phyloP scores from a whole-genome alignment of 352 stramenopile genomes.

The Globisporangium cederbergense region DNA sequence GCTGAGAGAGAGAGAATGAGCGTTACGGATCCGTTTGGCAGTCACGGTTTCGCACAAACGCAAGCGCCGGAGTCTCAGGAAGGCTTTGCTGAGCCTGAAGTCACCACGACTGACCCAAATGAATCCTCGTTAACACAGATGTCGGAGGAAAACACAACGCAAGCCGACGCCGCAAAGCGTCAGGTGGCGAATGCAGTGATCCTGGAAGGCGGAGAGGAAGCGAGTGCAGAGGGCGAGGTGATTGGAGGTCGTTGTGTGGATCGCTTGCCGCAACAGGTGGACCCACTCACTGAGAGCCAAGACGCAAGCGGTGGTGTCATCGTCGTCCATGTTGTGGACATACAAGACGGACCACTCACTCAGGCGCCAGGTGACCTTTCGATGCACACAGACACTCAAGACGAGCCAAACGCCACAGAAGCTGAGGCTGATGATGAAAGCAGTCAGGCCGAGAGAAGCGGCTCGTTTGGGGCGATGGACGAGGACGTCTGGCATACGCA shows the following conservation, averaged over 20 bases:
- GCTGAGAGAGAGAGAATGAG: neutral
- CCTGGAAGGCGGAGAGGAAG: neutral
- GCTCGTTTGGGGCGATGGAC: constrained; percentile 3
- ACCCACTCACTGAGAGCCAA: neutral
- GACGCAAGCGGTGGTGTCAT: neutral
- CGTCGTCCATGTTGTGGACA: neutral
- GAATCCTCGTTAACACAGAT: constrained; percentile 8
- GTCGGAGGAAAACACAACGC: neutral
- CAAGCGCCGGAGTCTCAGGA: constrained; percentile 9
- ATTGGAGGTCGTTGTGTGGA: neutral
- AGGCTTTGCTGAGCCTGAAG: constrained; percentile 1
- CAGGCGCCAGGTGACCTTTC: neutral
- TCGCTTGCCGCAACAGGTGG: neutral
- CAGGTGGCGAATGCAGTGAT: neutral
- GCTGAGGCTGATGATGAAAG: neutral
- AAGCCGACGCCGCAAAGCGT: neutral
- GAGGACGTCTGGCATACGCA: constrained; percentile 14
- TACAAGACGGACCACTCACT: constrained; percentile 1
- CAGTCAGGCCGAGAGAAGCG: neutral
- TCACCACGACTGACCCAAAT: neutral
- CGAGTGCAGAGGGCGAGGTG: neutral
- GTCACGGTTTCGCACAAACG: constrained; percentile 4
- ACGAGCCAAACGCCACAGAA: neutral
- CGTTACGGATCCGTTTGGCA: neutral
- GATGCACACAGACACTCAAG: neutral